phyloP scores from a whole-genome alignment of 768 basidiomycete genomes.

The Stropharia rugosoannulata region DNA sequence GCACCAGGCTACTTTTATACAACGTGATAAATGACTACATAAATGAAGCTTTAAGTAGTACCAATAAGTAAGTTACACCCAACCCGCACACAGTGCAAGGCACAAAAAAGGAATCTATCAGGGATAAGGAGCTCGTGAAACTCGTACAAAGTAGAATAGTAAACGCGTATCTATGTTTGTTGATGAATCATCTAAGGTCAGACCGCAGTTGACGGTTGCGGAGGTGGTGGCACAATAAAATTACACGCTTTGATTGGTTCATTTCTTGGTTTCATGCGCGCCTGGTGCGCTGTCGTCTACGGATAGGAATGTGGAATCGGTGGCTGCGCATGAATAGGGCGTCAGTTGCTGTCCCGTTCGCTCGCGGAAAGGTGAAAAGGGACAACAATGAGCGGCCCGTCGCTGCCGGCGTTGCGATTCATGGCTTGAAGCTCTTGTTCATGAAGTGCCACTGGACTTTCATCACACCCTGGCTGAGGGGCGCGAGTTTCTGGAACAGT shows the following conservation, averaged over 20 bases:
- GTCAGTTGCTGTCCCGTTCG: too few species aligned
- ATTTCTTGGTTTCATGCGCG: neutral
- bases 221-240: neutral
- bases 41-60: neutral
- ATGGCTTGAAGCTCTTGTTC: constrained; percentile 22
- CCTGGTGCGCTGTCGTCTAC: neutral
- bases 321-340: neutral
- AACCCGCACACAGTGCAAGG: neutral
- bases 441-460: constrained; percentile 63
- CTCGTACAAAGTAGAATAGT: neutral
- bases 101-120: neutral
- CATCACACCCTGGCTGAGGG: constrained; percentile 48
- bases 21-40: neutral
- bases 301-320: neutral
- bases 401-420: neutral
- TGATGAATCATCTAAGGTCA: too few species aligned
- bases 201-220: neutral
- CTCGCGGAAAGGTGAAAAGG: neutral
- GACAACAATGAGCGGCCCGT: neutral
- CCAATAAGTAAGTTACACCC: neutral
- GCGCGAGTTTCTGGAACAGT: constrained; percentile 53
- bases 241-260: neutral
- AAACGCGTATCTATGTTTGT: too few species aligned
- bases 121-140: neutral
- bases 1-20: neutral